These are phyloP conservation scores for Epichloe hybrida DNA, from an alignment of 2,329 filamentous ascomycete species.

Conservation along the genomic window DNA sequence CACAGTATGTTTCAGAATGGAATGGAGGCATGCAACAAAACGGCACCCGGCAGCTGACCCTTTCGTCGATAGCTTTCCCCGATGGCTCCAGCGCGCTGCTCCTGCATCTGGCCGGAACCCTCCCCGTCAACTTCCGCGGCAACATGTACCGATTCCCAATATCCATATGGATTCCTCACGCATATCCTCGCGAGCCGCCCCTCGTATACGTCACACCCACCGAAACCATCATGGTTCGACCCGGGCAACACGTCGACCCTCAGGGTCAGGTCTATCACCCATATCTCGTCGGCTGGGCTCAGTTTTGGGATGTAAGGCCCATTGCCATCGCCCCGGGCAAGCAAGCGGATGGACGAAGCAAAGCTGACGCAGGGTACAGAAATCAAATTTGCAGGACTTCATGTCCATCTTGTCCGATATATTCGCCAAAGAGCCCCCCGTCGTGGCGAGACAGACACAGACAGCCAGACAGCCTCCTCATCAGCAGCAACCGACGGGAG, in stretches of 20 bases:
- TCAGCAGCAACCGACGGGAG: slow-evolving; percentile 15
- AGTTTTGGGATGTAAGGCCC: slow-evolving; percentile 71
- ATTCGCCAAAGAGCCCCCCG: slow-evolving; percentile 89
- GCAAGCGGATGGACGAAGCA: slow-evolving; percentile 2
- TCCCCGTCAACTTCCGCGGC: slow-evolving; percentile 85
- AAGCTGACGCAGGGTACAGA: slow-evolving; percentile 30
- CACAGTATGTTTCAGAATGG: slow-evolving; percentile 53
- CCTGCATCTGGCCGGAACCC: slow-evolving; percentile 70
- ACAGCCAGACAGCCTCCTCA: slow-evolving; percentile 29
- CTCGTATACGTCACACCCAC: slow-evolving; percentile 82
- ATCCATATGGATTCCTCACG: slow-evolving; percentile 83
- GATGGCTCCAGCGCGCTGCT: slow-evolving; percentile 78
- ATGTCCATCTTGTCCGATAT: slow-evolving; percentile 70
- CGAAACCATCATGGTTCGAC: slow-evolving; percentile 75
- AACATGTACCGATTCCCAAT: slow-evolving; percentile 83
- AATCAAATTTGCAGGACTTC: slow-evolving; percentile 73
- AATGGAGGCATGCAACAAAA: neutral
- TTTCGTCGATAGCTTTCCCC: slow-evolving; percentile 56
- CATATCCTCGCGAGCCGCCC: slow-evolving; percentile 77
- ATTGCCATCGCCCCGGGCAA: neutral
- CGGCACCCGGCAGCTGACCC: slow-evolving; percentile 5
- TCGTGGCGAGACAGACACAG: slow-evolving; percentile 51
- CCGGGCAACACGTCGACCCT: slow-evolving; percentile 87
- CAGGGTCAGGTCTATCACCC: slow-evolving; percentile 93
- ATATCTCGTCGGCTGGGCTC: slow-evolving; percentile 79